Conservation (phyloP, 106 monocot species). For the Amphibolis antarctica region DNA sequence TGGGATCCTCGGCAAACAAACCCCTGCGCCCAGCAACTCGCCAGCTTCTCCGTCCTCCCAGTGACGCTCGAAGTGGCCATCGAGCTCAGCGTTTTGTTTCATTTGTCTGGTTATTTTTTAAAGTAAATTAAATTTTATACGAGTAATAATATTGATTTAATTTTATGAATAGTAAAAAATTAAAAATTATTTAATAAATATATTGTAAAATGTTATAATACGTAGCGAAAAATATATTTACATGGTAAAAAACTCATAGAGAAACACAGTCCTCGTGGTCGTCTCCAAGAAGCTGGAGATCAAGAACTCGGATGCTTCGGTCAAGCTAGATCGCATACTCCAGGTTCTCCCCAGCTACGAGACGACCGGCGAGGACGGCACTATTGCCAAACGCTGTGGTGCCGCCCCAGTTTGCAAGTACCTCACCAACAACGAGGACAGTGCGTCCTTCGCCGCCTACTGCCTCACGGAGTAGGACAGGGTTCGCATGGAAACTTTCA, state of each 20-base stretch:
- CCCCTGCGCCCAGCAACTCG: conserved; percentile 6
- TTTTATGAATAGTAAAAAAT: too few relatives aligned
- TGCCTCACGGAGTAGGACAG: conserved; percentile 15
- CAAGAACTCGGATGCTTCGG: conserved; percentile 3
- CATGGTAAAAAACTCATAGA: too few relatives aligned
- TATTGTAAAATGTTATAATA: too few relatives aligned
- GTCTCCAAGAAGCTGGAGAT: neutral
- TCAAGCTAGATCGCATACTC: conserved; percentile 8
- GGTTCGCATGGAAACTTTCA: conserved; percentile 10
- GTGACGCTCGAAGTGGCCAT: conserved; percentile 26
- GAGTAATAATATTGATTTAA: too few relatives aligned
- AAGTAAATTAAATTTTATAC: too few relatives aligned
- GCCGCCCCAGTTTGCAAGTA: conserved; percentile 38
- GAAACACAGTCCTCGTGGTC: neutral
- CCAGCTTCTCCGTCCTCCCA: conserved; percentile 15
- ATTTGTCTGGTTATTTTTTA: too few relatives aligned
- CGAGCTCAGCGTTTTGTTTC: conserved; percentile 19
- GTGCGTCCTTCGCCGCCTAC: conserved; percentile 35
- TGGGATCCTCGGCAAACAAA: neutral
- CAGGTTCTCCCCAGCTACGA: conserved; percentile 4
- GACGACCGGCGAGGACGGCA: neutral
- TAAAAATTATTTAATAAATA: too few relatives aligned
- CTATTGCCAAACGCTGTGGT: neutral
- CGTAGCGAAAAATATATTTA: too few relatives aligned
- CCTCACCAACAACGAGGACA: conserved; percentile 41